phyloP scores from a whole-genome alignment of 108 stramenopile species.

The Cyclotella distinguenda region DNA sequence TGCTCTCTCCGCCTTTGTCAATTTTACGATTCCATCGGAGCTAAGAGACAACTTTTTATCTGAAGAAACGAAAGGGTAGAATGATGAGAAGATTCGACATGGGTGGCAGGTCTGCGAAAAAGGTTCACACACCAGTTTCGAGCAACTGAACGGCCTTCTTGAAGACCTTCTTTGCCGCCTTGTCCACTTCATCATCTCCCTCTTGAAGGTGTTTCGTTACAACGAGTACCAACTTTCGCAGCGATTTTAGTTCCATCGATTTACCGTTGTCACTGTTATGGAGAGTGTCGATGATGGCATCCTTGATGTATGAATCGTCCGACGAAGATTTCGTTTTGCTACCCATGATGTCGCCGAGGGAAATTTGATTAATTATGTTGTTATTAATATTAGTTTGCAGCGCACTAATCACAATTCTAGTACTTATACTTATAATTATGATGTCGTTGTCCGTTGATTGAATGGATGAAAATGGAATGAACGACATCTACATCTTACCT shows the following conservation, averaged over 20 bases:
- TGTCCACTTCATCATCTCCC: constrained; percentile 53
- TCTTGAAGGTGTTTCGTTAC: constrained; percentile 4
- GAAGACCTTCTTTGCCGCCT: constrained; percentile 78
- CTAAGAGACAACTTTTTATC: constrained; percentile 43
- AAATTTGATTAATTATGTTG: too few species aligned
- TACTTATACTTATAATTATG: too few species aligned
- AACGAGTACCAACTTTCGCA: constrained; percentile 35
- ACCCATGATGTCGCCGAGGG: too few species aligned
- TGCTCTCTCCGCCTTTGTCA: constrained; percentile 47
- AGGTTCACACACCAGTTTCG: constrained; percentile 56
- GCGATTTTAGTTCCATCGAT: constrained; percentile 44
- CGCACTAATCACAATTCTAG: too few species aligned
- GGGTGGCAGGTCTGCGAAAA: too few species aligned
- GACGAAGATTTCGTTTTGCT: constrained; percentile 2
- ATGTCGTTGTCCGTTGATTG: too few species aligned
- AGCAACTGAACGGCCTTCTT: constrained; percentile 66
- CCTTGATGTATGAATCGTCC: constrained; percentile 13
- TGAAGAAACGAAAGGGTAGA: too few species aligned
- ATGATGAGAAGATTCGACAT: too few species aligned
- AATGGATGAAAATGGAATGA: too few species aligned
- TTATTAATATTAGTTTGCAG: too few species aligned
- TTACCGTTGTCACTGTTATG: constrained; percentile 40
- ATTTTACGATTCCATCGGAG: constrained; percentile 65
- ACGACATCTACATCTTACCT: too few species aligned
- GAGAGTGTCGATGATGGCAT: constrained; percentile 26